These are phyloP conservation scores for Escovopsis sp. DNA, from an alignment of 2,329 filamentous ascomycete species.

Conservation along the genomic window DNA sequence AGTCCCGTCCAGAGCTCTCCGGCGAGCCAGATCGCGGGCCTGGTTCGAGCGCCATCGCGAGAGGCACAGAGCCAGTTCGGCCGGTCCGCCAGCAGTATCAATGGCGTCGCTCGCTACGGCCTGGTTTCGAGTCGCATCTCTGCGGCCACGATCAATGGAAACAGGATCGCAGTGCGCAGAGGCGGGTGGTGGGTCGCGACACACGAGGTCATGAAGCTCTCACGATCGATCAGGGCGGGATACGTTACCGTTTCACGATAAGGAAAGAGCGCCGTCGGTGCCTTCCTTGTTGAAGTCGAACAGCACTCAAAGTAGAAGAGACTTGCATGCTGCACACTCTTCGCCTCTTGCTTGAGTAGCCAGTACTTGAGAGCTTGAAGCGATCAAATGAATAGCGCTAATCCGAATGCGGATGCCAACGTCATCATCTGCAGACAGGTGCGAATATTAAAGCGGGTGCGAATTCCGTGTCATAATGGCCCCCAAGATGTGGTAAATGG, in stretches of 20 bases:
- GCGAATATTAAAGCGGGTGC: too few species aligned
- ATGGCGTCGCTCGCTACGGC: slow-evolving; percentile 1
- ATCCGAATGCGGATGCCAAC: slow-evolving; percentile 2
- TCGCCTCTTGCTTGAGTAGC: too few species aligned
- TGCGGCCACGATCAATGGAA: not conserved
- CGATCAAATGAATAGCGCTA: slow-evolving; percentile 1
- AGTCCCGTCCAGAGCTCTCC: slow-evolving; percentile 69
- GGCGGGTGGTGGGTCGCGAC: slow-evolving; percentile 1
- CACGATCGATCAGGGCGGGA: too few species aligned
- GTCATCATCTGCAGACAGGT: not conserved
- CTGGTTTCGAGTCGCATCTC: slow-evolving; percentile 4
- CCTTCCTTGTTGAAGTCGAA: too few species aligned
- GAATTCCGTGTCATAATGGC: too few species aligned
- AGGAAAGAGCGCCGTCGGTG: too few species aligned
- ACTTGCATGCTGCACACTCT: too few species aligned
- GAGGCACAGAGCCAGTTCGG: too few species aligned
- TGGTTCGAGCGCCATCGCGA: slow-evolving; percentile 49
- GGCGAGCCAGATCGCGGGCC: slow-evolving; percentile 51
- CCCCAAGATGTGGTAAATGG: too few species aligned
- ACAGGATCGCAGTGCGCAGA: not conserved
- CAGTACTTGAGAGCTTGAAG: not conserved
- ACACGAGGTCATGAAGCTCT: slow-evolving; percentile 2
- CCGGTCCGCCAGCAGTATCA: slow-evolving; percentile 4
- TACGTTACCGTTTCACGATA: too few species aligned
- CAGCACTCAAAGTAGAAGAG: not conserved